Base-by-base conservation (phyloP, 345 rosid species). In the Hevea brasiliensis region DNA sequence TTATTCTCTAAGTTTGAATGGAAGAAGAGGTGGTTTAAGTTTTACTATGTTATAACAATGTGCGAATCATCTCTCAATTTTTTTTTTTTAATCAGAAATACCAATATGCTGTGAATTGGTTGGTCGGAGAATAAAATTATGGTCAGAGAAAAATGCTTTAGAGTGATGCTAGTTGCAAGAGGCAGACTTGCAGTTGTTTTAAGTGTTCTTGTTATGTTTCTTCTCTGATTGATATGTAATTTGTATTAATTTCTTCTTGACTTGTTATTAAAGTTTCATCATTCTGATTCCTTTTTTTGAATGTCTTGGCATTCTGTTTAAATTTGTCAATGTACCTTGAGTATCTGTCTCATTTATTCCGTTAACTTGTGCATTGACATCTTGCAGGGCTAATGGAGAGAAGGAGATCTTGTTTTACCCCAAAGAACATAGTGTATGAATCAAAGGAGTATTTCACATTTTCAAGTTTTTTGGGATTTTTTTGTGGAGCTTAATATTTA, bases 371-470 rank as follows among this genome's bases (percentile, higher is more conserved):
- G 57, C 15, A 66, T 20, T 63, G 32, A 72, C 75, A 53, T 80
- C 24, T 84, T 84, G 79, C 88, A 94, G 97, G 89, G 80, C 56
- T 72, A 65, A 83, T 57, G 87, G 77, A 42, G 92, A 79, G 80
- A 89, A 85, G 82, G 86, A 86, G 82, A 80, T 94, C 68, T 79
- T 94, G 83, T 94, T 94, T 84, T 94, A 94, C 79, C 97, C 98
- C 13, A 87, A 80, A 83, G 84, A 82, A 79, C 86, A 75, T 58
- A 89, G 82, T 83, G 96, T 89, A 88, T 85, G 95, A 78, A 70
- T 74, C 27, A 48, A 61, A 68, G 51, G 42, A 65, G 59, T 61
- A 29, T 47, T 72, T 37, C 56, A 12, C 55, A 45, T 76, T 60
- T 24, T 17, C 59, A 79, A 68, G 13, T 61, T 72, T 50, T 37